These are phyloP conservation scores for Mortierella sp. DNA, from an alignment of 371 early-diverging fungal species.

Conservation along the genomic window DNA sequence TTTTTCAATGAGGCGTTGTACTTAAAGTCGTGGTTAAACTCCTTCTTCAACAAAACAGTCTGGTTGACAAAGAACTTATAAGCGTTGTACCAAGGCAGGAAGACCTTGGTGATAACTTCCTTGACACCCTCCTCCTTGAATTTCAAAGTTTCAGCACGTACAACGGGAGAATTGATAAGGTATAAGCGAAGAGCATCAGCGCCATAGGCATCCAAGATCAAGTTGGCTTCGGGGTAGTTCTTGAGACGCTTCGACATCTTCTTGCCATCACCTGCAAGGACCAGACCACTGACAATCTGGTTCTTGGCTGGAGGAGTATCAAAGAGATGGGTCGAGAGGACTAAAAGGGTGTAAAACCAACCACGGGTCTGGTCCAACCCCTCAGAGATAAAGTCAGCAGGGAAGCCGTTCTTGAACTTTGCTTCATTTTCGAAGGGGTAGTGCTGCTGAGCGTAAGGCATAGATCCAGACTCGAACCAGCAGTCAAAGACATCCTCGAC, in stretches of 20 bases:
- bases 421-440: constrained; percentile 98
- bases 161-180: constrained; percentile 99
- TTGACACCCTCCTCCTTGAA: constrained; percentile 99
- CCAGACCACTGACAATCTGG: constrained; percentile 99
- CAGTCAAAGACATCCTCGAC: constrained; percentile 99
- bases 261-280: constrained; percentile 99
- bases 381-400: constrained; percentile 99
- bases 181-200: constrained; percentile 99
- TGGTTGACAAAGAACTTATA: constrained; percentile 97
- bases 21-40: constrained; percentile 81
- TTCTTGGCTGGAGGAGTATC: constrained; percentile 99
- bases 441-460: constrained; percentile 99
- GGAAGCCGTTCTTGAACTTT: constrained; percentile 91
- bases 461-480: constrained; percentile 98
- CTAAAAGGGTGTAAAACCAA: constrained; percentile 99
- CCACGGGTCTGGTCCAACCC: constrained; percentile 99
- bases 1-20: constrained; percentile 78
- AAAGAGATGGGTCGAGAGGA: constrained; percentile 98
- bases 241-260: constrained; percentile 99
- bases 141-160: constrained; percentile 96
- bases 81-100: constrained; percentile 99
- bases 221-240: constrained; percentile 99
- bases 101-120: constrained; percentile 95
- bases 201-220: constrained; percentile 94
- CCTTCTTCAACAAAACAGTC: constrained; percentile 90